Conservation (phyloP, 2,329 filamentous ascomycete genomes). For the Neoscytalidium dimidiatum region DNA sequence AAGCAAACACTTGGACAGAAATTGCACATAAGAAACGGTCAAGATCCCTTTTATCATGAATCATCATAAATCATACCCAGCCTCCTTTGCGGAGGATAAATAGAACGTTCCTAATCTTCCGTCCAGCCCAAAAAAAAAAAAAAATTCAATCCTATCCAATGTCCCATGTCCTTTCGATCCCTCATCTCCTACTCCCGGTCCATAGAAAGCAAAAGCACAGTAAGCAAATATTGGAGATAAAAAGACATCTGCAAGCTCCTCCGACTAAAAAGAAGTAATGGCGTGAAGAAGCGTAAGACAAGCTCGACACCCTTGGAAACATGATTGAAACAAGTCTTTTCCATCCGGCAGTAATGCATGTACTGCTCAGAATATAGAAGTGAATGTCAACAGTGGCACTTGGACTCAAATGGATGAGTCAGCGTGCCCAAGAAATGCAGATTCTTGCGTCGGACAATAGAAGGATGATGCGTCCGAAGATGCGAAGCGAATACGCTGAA, state of each 20-base stretch:
- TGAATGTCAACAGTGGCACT: not conserved
- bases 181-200: not conserved
- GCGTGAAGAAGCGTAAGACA: not conserved
- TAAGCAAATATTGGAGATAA: not conserved
- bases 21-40: not conserved
- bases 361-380: not conserved
- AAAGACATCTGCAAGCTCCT: not conserved
- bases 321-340: not conserved
- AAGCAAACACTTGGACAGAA: not conserved
- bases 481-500: not conserved
- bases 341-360: not conserved
- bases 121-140: not conserved
- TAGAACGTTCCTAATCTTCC: not conserved
- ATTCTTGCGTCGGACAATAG: not conserved
- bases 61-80: conserved; percentile 8
- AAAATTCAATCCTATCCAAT: not conserved
- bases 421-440: not conserved
- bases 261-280: not conserved
- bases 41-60: conserved; percentile 6
- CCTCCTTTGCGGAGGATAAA: not conserved
- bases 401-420: not conserved
- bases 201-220: not conserved
- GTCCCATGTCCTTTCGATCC: not conserved
- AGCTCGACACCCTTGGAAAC: not conserved
- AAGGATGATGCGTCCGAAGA: not conserved